phyloP scores from a whole-genome alignment of 2,329 filamentous ascomycete species.

The Aspergillus sp. region DNA sequence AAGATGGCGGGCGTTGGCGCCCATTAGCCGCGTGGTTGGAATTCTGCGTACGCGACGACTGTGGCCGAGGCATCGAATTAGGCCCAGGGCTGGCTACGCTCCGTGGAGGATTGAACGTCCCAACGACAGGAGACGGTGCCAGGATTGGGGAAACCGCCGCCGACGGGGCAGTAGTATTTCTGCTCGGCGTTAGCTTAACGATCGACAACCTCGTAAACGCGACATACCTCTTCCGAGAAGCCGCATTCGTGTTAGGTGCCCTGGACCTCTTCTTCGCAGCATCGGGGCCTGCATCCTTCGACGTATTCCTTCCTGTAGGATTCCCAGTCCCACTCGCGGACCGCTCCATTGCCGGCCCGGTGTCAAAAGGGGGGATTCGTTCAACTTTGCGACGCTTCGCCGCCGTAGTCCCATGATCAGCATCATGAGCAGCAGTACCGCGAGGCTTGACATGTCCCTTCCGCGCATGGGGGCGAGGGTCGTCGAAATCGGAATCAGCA shows the following conservation, averaged over 20 bases:
- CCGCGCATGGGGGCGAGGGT: constrained; percentile 36
- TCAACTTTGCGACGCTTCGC: constrained; percentile 76
- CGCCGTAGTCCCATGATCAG: constrained; percentile 15
- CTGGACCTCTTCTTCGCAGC: constrained; percentile 61
- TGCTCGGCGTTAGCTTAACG: constrained; percentile 12
- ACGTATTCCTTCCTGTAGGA: constrained; percentile 24
- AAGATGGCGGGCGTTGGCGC: constrained; percentile 50
- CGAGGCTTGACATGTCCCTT: constrained; percentile 53
- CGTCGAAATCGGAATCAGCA: constrained; percentile 71
- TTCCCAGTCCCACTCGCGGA: constrained; percentile 28
- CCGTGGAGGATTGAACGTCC: constrained; percentile 53
- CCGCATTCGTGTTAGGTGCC: constrained; percentile 57
- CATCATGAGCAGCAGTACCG: constrained; percentile 14
- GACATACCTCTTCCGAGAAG: constrained; percentile 63
- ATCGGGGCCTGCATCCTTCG: constrained; percentile 62
- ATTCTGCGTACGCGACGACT: constrained; percentile 64
- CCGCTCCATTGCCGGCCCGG: constrained; percentile 30
- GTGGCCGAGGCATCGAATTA: constrained; percentile 48
- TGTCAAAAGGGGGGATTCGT: constrained; percentile 41
- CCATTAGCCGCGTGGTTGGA: constrained; percentile 53
- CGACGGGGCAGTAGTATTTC: constrained; percentile 40
- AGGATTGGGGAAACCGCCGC: constrained; percentile 58
- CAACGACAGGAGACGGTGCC: constrained; percentile 66
- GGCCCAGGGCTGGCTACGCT: constrained; percentile 53
- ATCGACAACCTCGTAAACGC: constrained; percentile 1